phyloP scores from a whole-genome alignment of 495 filamentous ascomycete species.

The Apodospora peruviana region DNA sequence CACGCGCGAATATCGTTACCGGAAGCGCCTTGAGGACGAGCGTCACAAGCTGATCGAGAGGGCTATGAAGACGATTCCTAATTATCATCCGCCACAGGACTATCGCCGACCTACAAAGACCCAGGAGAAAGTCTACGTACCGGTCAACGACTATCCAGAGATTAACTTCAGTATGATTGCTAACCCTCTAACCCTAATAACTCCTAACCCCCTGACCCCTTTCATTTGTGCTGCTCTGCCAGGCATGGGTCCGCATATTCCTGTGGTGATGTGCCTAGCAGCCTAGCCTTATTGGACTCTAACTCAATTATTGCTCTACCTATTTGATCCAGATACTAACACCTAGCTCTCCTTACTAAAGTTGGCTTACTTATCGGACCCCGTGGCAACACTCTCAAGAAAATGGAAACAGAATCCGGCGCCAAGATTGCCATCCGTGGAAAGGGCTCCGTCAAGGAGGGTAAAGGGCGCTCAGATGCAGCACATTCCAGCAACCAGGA shows the following conservation, averaged over 20 bases:
- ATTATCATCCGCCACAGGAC: constrained; percentile 95
- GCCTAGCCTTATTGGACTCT: constrained; percentile 27
- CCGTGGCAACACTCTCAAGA: constrained; percentile 98
- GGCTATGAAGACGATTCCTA: constrained; percentile 96
- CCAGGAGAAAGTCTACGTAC: constrained; percentile 99
- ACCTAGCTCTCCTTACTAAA: constrained; percentile 82
- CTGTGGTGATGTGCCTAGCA: constrained; percentile 25
- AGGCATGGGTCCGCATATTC: constrained; percentile 22
- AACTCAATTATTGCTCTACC: constrained; percentile 35
- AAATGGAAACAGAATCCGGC: constrained; percentile 95
- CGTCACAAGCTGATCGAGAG: constrained; percentile 96
- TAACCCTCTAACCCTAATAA: constrained; percentile 87
- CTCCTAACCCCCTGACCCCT: constrained; percentile 52
- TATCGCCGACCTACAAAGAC: constrained; percentile 98
- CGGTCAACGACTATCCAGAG: constrained; percentile 99
- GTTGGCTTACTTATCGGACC: constrained; percentile 99
- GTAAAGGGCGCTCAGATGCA: constrained; percentile 96
- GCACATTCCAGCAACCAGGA: constrained; percentile 99
- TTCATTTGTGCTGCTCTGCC: constrained; percentile 26
- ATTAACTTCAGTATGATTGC: constrained; percentile 99
- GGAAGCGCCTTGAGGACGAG: constrained; percentile 95
- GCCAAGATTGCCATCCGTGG: constrained; percentile 99
- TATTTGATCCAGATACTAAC: constrained; percentile 67
- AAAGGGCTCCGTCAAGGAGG: constrained; percentile 99
- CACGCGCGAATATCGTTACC: constrained; percentile 94